Evolutionary conservation across 768 basidiomycete genomes (phyloP).

Genomic region (Boletus pseudo-olivaceus): DNA sequence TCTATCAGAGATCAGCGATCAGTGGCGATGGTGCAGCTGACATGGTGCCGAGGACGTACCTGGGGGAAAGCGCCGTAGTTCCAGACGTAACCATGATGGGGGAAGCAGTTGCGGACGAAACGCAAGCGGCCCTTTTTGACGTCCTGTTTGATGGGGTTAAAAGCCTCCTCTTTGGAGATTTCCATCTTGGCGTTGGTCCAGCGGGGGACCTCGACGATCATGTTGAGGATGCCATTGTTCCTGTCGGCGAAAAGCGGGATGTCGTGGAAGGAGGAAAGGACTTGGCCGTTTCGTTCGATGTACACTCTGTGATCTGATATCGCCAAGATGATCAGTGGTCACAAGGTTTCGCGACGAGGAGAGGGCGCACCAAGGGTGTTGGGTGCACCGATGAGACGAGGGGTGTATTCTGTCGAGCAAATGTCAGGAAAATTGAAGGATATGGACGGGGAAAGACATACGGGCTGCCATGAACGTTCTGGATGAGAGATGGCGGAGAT

Average conservation of each 20-base stretch:
- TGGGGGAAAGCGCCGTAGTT: slow-evolving; percentile 99
- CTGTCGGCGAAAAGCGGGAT: slow-evolving; percentile 97
- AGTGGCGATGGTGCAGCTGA: neutral
- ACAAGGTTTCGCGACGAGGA: slow-evolving; percentile 4
- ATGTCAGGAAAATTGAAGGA: slow-evolving; percentile 1
- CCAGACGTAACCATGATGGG: slow-evolving; percentile 99
- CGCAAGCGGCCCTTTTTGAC: slow-evolving; percentile 95
- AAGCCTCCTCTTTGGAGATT: slow-evolving; percentile 95
- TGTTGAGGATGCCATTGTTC: slow-evolving; percentile 94
- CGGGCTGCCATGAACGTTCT: slow-evolving; percentile 41
- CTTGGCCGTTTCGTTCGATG: slow-evolving; percentile 85
- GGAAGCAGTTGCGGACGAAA: slow-evolving; percentile 99
- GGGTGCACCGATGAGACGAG: slow-evolving; percentile 80
- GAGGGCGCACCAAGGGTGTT: slow-evolving; percentile 84
- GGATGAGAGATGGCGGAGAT: slow-evolving; percentile 55
- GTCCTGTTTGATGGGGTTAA: slow-evolving; percentile 99
- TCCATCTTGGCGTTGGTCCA: slow-evolving; percentile 99
- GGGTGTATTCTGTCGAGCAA: slow-evolving; percentile 52
- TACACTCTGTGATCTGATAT: slow-evolving; percentile 87
- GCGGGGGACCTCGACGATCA: slow-evolving; percentile 96
- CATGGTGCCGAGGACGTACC: slow-evolving; percentile 40
- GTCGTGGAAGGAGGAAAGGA: slow-evolving; percentile 90
- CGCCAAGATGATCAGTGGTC: slow-evolving; percentile 20
- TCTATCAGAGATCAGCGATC: slow-evolving; percentile 44
- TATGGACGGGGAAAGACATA: slow-evolving; percentile 10